Evolutionary conservation across 2,329 filamentous ascomycete genomes (phyloP), one percentile per base, ranked within the genome.

Genomic region (Trichoderma asperellum): DNA sequence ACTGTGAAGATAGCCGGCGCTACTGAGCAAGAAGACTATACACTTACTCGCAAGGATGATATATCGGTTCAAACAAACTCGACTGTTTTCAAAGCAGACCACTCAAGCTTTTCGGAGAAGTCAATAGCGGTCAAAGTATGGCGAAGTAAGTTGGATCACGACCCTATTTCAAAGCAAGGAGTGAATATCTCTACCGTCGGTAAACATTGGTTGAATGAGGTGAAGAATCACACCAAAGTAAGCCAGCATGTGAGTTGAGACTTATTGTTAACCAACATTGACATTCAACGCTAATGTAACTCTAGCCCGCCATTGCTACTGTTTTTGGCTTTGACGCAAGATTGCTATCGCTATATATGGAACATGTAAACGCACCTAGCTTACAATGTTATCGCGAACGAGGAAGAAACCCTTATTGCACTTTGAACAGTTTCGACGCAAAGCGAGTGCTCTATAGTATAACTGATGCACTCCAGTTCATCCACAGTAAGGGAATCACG

Each of bases 381-480:
- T 12, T 62, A 18, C 27, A 29, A 10, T 24, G 21, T 5, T 52
- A 34, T 37, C 62, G 53, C 21, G 18, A 56, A 6, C 11, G 5
- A 11, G 52, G 35, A 57, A 24, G 16, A 7, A 65, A 65, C 34
- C 62, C 62, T 16, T 27, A 65, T 2, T 65, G 62, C 35, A 65
- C 12, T 1, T 24, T 65, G 24, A 5, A 57, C 2, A n/a, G 11
- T 1, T 8, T 1, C n/a, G 62, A 65, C 7, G 62, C 62, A 8
- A 40, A 56, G n/a, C 52, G 1, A 21, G 52, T 65, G 16, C 21
- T 65, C 18, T 8, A 35, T 2, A 65, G 57, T 65, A 68, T 76
- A 75, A 74, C 77, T 73, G 70, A 34, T 53, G 60, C 68, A n/a
- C 60, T 72, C 34, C 37, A 55, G n/a, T 69, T 70, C 55, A 63